Evolutionary conservation across 768 basidiomycete species (phyloP), one percentile per base, ranked within the genome.

Genomic region (Clathrus columnatus): DNA sequence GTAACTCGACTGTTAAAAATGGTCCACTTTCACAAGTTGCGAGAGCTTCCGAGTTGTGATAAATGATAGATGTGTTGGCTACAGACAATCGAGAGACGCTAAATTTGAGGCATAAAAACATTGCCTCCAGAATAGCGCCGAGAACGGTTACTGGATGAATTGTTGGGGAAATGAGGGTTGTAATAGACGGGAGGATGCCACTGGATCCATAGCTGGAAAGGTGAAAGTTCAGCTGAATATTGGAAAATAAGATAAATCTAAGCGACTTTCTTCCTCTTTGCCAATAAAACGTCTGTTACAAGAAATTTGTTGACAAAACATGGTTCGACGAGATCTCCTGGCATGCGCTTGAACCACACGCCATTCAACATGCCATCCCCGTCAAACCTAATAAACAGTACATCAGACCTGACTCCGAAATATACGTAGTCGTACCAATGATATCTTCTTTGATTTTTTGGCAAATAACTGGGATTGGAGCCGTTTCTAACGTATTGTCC

Each of bases 301-400:
- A 64, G 49, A 53, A 60, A 63, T 7, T 68, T 68, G 46, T 69
- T 71, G 59, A 70, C 69, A 21, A 64, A 58, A 7, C 64, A 63
- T 5, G 62, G 57, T 7, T 48, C 24, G n/a, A 60, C 56, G 17
- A 52, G 42, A 3, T 54, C 55, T 2, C 58, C 61, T 16, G 42
- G 17, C 17, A 16, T 29, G 17, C 47, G 23, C 47, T 48, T 8
- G 54, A 73, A 72, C 50, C 61, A 62, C 5, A 73, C 71, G 7
- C 70, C 71, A 51, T 65, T 63, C 5, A 73, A 58, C 71, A 72
- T 72, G 8, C 71, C 71, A 60, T 73, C 70, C 2, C 71, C 71
- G 54, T 73, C 70, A 44, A 73, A 72, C 69, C 66, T 36, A 36
- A n/a, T 8, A 2, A 36, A 14, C 11, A 8, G 36, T 36, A 2